Base-by-base conservation (phyloP, 2,329 filamentous ascomycete genomes). In the Alternaria sp. region DNA sequence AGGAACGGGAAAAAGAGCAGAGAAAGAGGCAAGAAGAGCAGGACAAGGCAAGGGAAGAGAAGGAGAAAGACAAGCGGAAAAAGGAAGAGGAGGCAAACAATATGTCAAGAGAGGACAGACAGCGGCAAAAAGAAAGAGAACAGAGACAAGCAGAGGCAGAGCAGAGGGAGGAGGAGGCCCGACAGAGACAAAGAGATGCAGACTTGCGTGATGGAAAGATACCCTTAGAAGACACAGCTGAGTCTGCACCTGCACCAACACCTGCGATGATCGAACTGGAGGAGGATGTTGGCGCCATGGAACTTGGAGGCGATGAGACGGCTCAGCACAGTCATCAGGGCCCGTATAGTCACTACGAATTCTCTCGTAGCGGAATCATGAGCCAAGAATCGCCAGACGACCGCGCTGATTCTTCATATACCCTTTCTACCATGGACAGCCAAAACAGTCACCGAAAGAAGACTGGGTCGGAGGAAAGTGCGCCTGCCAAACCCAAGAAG, bases 401-500 rank as follows among this genome's bases (percentile, higher is more conserved):
- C 26, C 69, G 65, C 41, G 34, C 60, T 12, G 46, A 48, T 5
- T 70, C 70, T 9, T 52, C 67, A 4, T 66, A 68, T 39, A 71
- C 71, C 1, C 57, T 70, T n/a, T 48, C 64, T 11, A 72, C 68
- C n/a, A 65, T 52, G 32, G 64, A 69, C 46, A 68, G 61, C 47
- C 59, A 60, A 11, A 56, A 51, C 3, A 64, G 54, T 7, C 46
- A 61, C 8, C 51, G 42, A 5, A 18, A 47, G 8, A 48, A 39
- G 16, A 12, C 43, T 1, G 32, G 26, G 4, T 34, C 32, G 0
- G 44, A 60, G 6, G 42, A 61, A 3, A 61, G 59, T 12, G 26
- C 36, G 5, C 36, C 71, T 70, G 55, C 74, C 32, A 81, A 79
- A 66, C 77, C 68, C 28, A 75, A 77, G 46, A 89, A 89, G 68